phyloP scores from a whole-genome alignment of 257 asterid species.

The Solanum ossicruentum region DNA sequence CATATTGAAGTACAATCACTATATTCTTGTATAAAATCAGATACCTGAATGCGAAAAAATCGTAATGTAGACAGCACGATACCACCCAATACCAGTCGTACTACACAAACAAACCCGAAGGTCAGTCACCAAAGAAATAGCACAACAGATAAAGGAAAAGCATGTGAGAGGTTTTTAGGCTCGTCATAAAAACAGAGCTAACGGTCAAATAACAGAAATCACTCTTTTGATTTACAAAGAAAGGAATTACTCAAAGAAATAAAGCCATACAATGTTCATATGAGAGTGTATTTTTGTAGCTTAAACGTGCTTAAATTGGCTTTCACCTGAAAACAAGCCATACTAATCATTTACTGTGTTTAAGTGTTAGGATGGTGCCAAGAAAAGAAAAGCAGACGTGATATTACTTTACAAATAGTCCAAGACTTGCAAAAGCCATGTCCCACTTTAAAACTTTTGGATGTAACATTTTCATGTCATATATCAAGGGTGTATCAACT shows the following conservation, averaged over 20 bases:
- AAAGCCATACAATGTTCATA: not conserved
- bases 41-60: conserved; percentile 71
- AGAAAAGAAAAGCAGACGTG: not conserved
- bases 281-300: not conserved
- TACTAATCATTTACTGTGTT: not conserved
- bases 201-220: not conserved
- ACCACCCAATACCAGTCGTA: conserved; percentile 75
- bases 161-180: not conserved
- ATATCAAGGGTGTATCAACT: not conserved
- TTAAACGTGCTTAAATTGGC: not conserved
- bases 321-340: not conserved
- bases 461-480: not conserved
- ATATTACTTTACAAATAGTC: not conserved
- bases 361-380: not conserved
- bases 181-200: not conserved
- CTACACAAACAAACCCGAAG: conserved; percentile 29
- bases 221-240: not conserved
- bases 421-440: not conserved
- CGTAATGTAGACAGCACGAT: conserved; percentile 56
- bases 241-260: not conserved
- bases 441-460: not conserved
- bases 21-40: not conserved
- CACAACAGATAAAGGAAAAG: not conserved
- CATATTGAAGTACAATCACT: not conserved
- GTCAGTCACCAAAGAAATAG: not conserved